Evolutionary conservation across 495 filamentous ascomycete genomes (phyloP), one percentile per base, ranked within the genome.

Genomic region (Tuber umbilicatum): DNA sequence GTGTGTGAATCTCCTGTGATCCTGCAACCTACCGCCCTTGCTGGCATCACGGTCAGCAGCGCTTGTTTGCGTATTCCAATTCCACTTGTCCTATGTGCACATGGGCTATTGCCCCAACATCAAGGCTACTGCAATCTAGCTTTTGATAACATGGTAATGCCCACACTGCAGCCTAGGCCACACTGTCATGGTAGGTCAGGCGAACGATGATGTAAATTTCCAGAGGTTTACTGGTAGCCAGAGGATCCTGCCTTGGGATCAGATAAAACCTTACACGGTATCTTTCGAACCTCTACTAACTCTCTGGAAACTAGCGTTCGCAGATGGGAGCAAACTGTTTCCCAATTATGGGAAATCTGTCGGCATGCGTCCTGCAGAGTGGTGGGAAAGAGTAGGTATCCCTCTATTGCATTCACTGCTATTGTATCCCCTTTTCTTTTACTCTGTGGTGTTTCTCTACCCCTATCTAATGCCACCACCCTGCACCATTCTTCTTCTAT

Each of bases 271-370:
- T 31, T 16, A 14, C 14, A 64, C 55, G 35, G 35, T 27, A 35
- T 19, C 27, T 64, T 64, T 35, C 19, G 55, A 35, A 64, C 4
- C 14, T 39, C 39, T 21, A 27, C 72, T 80, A 2, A 79, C 45
- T 23, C 31, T 2, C 50, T 60, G 2, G 31, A 40, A 45, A 23
- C 73, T 55, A 81, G 88, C 87, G 1, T 93, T 87, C 81, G 87
- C 86, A 70, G 75, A 82, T 0, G 86, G 89, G 41, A 77, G 82
- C 0, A 83, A 82, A 19, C 76, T 81, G 5, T 83, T 88, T 73
- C 92, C 91, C 0, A 93, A 93, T 76, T 94, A 92, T 76, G 92
- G 92, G 4, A 88, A 85, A 85, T 86, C 76, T 45, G 84, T 68
- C 76, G 90, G 80, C 77, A 85, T 91, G 84, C 84, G 83, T 9